Evolutionary conservation across 2,329 filamentous ascomycete species (phyloP).

Genomic region (Phialocephala subalpina): DNA sequence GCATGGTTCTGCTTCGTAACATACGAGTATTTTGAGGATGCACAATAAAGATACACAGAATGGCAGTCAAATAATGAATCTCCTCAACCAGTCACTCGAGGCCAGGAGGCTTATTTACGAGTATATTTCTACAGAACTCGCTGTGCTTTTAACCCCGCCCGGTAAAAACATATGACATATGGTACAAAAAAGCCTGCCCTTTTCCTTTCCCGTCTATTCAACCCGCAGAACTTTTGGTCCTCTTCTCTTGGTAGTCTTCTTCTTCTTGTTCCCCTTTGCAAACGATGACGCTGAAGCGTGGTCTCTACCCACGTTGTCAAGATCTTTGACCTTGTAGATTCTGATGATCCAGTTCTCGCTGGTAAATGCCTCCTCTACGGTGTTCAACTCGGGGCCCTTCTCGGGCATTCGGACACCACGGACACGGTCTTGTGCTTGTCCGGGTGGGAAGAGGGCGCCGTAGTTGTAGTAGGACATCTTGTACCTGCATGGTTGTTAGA

Average conservation of each 20-base stretch:
- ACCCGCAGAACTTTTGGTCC: conserved; percentile 76
- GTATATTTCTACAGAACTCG: conserved; percentile 41
- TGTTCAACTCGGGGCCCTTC: conserved; percentile 84
- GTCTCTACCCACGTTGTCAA: conserved; percentile 94
- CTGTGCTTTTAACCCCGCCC: conserved; percentile 33
- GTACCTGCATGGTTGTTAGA: conserved; percentile 71
- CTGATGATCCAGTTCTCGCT: conserved; percentile 99
- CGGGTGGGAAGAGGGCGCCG: conserved; percentile 86
- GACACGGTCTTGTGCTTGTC: conserved; percentile 90
- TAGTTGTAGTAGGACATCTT: conserved; percentile 99
- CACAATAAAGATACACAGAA: not conserved
- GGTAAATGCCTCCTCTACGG: conserved; percentile 95
- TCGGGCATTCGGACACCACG: conserved; percentile 83
- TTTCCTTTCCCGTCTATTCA: conserved; percentile 59
- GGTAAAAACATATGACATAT: conserved; percentile 36
- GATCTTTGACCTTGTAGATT: conserved; percentile 99
- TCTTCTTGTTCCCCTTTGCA: conserved; percentile 84
- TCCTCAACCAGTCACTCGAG: conserved; percentile 28
- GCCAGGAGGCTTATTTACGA: conserved; percentile 32
- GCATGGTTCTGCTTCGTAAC: too few relatives aligned
- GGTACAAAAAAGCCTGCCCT: conserved; percentile 37
- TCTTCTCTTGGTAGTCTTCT: conserved; percentile 76
- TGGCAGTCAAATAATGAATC: not conserved
- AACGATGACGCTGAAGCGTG: conserved; percentile 76
- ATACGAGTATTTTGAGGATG: too few relatives aligned